Conservation (phyloP, 805 yeast genomes). For the Myxozyma sirexii region DNA sequence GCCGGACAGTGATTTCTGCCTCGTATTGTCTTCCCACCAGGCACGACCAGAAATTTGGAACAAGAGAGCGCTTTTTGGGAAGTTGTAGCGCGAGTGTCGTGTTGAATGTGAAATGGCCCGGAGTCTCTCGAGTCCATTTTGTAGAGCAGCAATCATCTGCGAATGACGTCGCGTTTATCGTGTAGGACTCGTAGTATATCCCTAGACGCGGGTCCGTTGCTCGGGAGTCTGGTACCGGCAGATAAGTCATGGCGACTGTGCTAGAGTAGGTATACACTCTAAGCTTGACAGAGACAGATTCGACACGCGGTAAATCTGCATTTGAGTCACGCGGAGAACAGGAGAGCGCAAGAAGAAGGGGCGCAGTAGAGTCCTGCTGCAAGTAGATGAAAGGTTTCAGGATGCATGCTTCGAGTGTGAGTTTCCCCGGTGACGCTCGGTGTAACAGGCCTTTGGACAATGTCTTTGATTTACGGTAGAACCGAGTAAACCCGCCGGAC, state of each 20-base stretch:
- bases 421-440: slow-evolving; percentile 5
- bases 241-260: slow-evolving; percentile 13
- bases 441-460: slow-evolving; percentile 9
- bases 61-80: slow-evolving; percentile 14
- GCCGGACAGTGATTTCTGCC: slow-evolving; percentile 18
- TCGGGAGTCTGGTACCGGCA: slow-evolving; percentile 24
- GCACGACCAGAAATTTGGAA: slow-evolving; percentile 30
- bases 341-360: slow-evolving; percentile 18
- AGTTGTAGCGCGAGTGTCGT: slow-evolving; percentile 7
- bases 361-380: slow-evolving; percentile 2
- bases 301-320: slow-evolving; percentile 15
- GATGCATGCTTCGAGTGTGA: slow-evolving; percentile 20
- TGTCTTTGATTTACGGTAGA: slow-evolving; percentile 18
- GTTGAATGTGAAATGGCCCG: slow-evolving; percentile 8
- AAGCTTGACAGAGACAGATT: slow-evolving; percentile 18
- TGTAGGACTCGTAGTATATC: slow-evolving; percentile 9
- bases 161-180: slow-evolving; percentile 7
- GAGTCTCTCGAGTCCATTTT: slow-evolving; percentile 17
- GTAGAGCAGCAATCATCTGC: not conserved
- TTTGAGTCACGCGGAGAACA: slow-evolving; percentile 4
- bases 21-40: slow-evolving; percentile 28
- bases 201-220: slow-evolving; percentile 20
- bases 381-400: slow-evolving; percentile 18
- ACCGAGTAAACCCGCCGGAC: slow-evolving; percentile 20
- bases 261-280: slow-evolving; percentile 18